Evolutionary conservation across 495 filamentous ascomycete species (phyloP).

Genomic region (Penicillium salamii): DNA sequence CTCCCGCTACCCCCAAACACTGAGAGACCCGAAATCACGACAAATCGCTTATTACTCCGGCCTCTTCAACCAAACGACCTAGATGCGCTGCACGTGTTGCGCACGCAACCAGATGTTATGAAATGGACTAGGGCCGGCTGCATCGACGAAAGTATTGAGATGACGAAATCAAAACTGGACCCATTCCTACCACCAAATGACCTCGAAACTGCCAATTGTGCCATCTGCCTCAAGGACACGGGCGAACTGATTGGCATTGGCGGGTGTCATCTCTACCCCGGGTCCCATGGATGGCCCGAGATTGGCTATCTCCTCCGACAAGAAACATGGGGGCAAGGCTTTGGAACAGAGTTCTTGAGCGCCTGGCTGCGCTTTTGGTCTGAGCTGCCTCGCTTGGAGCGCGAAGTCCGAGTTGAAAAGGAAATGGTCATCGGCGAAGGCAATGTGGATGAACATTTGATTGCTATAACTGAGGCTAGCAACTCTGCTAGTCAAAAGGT

Average conservation of each 20-base stretch:
- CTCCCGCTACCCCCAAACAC: constrained; percentile 8
- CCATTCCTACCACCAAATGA: constrained; percentile 32
- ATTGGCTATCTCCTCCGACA: constrained; percentile 46
- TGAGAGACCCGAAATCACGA: constrained; percentile 23
- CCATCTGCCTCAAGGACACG: constrained; percentile 31
- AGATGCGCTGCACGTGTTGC: constrained; percentile 33
- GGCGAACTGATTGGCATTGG: constrained; percentile 16
- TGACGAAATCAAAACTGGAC: constrained; percentile 27
- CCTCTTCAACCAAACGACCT: constrained; percentile 35
- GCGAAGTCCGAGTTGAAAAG: constrained; percentile 20
- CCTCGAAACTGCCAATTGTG: constrained; percentile 32
- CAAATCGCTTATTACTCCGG: constrained; percentile 45
- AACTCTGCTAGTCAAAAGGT: constrained; percentile 37
- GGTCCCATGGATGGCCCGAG: constrained; percentile 32
- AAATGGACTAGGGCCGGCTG: constrained; percentile 33
- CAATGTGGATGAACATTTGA: constrained; percentile 27
- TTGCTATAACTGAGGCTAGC: constrained; percentile 29
- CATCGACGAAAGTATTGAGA: constrained; percentile 32
- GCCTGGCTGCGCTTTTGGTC: constrained; percentile 37
- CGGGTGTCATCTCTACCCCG: constrained; percentile 16
- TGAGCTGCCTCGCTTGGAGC: constrained; percentile 33
- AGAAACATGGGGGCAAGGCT: constrained; percentile 44
- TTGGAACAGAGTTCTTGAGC: constrained; percentile 44
- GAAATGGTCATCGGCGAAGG: constrained; percentile 9
- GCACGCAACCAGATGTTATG: constrained; percentile 52